Conservation (phyloP, 176 grass and related monocot species). For the Neostapfia colusana region DNA sequence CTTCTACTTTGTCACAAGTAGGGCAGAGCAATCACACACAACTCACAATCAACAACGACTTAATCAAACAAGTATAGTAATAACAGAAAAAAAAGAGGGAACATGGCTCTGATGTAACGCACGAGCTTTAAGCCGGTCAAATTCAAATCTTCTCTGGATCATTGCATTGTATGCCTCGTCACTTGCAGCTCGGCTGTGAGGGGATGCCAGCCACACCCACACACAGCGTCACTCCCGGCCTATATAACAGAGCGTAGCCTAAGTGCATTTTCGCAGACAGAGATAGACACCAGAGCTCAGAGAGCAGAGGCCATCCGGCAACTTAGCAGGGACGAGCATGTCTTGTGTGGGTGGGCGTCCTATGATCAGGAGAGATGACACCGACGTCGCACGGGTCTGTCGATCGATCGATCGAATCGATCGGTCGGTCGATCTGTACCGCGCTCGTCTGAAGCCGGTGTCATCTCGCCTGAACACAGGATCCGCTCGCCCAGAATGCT, state of each 20-base stretch:
- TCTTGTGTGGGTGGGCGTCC: constrained; percentile 32
- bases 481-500: constrained; percentile 2
- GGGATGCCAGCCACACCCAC: not conserved
- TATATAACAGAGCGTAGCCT: constrained; percentile 13
- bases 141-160: constrained; percentile 8
- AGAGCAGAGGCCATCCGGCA: not conserved
- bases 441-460: constrained; percentile 28
- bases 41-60: not conserved
- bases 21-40: not conserved
- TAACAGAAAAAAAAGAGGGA: too few relatives aligned
- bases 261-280: not conserved
- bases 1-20: constrained; percentile 22
- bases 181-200: not conserved
- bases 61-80: not conserved
- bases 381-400: constrained; percentile 3
- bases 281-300: not conserved
- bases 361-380: constrained; percentile 78
- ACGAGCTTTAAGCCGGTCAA: constrained; percentile 26
- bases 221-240: not conserved
- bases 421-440: not conserved
- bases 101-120: constrained; percentile 12
- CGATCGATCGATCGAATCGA: not conserved
- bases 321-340: not conserved
- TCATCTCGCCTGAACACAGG: constrained; percentile 56
- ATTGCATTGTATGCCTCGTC: not conserved